A percentile compares a stretch with the other conserved stretches of the same genome.
phyloP scores from a whole-genome alignment of 345 rosid species.

The Gossypium arboreum region DNA sequence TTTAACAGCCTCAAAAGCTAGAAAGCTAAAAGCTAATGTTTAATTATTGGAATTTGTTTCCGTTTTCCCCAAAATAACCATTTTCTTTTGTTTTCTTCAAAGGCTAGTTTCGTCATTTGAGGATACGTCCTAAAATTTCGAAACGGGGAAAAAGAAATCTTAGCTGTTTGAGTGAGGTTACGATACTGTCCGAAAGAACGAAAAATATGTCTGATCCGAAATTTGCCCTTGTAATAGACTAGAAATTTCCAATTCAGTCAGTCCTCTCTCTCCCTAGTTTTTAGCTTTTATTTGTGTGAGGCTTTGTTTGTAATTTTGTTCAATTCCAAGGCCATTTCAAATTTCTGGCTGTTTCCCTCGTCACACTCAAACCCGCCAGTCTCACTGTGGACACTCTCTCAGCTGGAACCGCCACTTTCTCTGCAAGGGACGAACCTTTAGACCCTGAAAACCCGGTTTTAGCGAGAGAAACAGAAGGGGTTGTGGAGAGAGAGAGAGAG shows the following conservation, averaged over 20 bases:
- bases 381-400: neutral
- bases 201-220: neutral
- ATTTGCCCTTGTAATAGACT: neutral
- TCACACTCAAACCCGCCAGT: conserved; percentile 8
- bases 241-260: neutral
- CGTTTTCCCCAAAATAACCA: neutral
- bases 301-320: conserved; percentile 9
- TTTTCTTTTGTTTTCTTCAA: no score
- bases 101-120: neutral
- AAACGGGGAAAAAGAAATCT: neutral
- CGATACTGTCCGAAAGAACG: neutral
- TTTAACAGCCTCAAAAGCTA: neutral
- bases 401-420: conserved; percentile 12
- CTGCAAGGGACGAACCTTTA: neutral
- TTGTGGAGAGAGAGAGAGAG: neutral
- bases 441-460: neutral
- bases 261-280: neutral
- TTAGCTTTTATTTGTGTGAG: neutral
- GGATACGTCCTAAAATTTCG: neutral
- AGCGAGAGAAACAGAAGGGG: neutral
- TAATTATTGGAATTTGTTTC: neutral
- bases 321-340: neutral
- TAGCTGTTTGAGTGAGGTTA: neutral
- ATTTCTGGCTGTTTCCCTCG: neutral
- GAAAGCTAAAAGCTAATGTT: neutral